Conservation (phyloP, 31 red algal genomes). For the Asparagopsis taxiformis region DNA sequence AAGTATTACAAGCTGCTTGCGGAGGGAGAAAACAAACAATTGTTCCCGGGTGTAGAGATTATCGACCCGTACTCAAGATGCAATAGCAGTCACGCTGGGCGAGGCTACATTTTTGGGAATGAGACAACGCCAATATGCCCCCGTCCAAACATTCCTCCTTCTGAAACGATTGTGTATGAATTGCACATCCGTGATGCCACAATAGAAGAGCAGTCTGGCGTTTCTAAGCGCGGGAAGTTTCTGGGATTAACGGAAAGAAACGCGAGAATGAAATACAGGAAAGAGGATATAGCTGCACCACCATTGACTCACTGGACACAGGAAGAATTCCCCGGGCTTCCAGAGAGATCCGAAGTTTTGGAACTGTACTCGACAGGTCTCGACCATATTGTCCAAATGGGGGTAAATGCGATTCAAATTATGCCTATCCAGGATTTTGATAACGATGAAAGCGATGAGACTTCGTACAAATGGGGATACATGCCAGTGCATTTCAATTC, state of each 20-base stretch:
- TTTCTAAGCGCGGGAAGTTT: conserved; percentile 77
- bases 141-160: conserved; percentile 37
- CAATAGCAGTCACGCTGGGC: conserved; percentile 73
- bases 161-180: conserved; percentile 79
- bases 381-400: conserved; percentile 89
- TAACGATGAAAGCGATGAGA: conserved; percentile 53
- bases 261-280: conserved; percentile 12
- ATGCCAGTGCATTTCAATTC: conserved; percentile 91
- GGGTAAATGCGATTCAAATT: conserved; percentile 91
- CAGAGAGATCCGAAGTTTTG: conserved; percentile 9
- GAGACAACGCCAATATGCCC: conserved; percentile 45
- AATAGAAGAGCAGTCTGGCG: conserved; percentile 46
- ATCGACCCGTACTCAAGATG: conserved; percentile 92
- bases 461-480: conserved; percentile 89
- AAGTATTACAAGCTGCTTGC: conserved; percentile 85
- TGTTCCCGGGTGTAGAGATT: conserved; percentile 81
- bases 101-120: conserved; percentile 66
- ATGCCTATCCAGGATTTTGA: conserved; percentile 93
- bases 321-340: conserved; percentile 15
- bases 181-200: conserved; percentile 85
- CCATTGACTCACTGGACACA: conserved; percentile 21
- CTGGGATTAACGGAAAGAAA: conserved; percentile 69
- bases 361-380: conserved; percentile 72
- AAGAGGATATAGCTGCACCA: not conserved
- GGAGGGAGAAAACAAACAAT: conserved; percentile 55